These are phyloP conservation scores for Rhizophora apiculata DNA, from an alignment of 345 rosid species.

Conservation along the genomic window DNA sequence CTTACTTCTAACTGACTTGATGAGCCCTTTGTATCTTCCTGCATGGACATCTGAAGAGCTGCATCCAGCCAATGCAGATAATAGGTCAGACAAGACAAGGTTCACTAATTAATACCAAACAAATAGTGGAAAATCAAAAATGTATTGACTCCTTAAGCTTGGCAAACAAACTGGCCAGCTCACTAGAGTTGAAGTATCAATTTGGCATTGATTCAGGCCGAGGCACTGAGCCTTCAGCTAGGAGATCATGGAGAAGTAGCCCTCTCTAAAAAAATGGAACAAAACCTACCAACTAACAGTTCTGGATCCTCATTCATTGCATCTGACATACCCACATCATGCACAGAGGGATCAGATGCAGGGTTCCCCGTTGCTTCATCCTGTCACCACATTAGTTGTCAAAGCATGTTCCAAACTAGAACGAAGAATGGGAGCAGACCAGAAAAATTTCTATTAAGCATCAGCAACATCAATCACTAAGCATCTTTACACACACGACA, in stretches of 20 bases:
- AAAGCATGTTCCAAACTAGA: constrained; percentile 1
- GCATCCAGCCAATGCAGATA: constrained; percentile 26
- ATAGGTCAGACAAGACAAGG: not conserved
- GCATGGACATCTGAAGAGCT: constrained; percentile 73
- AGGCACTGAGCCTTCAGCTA: not conserved
- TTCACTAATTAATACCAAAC: not conserved
- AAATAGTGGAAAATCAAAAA: not conserved
- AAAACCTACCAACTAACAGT: constrained; percentile 49
- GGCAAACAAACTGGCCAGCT: not conserved
- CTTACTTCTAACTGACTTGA: constrained; percentile 49
- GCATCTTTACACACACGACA: not conserved
- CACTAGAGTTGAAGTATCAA: not conserved
- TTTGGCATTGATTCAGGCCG: not conserved
- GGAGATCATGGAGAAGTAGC: too few relatives aligned
- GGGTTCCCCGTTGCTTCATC: constrained; percentile 51
- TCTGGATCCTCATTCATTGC: constrained; percentile 49
- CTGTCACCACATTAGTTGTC: constrained; percentile 25
- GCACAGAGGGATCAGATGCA: constrained; percentile 27
- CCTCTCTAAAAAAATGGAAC: not conserved
- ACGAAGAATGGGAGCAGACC: not conserved
- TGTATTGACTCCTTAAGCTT: not conserved
- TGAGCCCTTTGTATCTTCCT: constrained; percentile 45
- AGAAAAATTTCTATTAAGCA: not conserved
- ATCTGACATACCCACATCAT: constrained; percentile 18
- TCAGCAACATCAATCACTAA: too few relatives aligned